Evolutionary conservation across 371 early-diverging fungal genomes (phyloP).

Genomic region (Choanephora cucurbitarum): DNA sequence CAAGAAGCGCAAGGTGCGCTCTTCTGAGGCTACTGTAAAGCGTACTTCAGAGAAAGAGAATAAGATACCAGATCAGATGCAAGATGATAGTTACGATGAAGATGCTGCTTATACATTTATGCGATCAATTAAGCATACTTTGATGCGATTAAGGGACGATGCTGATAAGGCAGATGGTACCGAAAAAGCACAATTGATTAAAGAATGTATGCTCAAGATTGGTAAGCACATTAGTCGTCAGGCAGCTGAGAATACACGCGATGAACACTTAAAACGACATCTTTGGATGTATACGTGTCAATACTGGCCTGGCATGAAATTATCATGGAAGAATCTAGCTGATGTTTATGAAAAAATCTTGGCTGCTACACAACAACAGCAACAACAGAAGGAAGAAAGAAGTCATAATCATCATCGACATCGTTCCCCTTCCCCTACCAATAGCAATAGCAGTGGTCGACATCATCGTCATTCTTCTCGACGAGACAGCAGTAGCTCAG

Average conservation of each 20-base stretch:
- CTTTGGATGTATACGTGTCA: slow-evolving; percentile 66
- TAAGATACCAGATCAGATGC: slow-evolving; percentile 2
- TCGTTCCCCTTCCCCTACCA: not conserved
- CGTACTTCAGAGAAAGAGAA: slow-evolving; percentile 20
- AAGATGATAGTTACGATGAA: slow-evolving; percentile 14
- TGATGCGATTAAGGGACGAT: slow-evolving; percentile 47
- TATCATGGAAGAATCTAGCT: slow-evolving; percentile 53
- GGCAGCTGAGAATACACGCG: slow-evolving; percentile 4
- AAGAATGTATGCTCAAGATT: slow-evolving; percentile 59
- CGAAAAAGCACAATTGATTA: slow-evolving; percentile 62
- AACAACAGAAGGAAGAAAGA: not conserved
- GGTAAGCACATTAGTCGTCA: slow-evolving; percentile 62
- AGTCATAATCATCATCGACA: not conserved
- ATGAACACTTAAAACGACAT: slow-evolving; percentile 29
- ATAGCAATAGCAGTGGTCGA: not conserved
- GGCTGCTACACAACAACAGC: slow-evolving; percentile 6
- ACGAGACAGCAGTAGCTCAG: not conserved
- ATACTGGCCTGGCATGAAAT: slow-evolving; percentile 60
- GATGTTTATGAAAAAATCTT: slow-evolving; percentile 56
- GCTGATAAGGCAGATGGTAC: slow-evolving; percentile 46
- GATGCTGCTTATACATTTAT: slow-evolving; percentile 18
- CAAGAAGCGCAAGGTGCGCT: not conserved
- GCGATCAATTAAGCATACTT: slow-evolving; percentile 18
- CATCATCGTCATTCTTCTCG: not conserved
- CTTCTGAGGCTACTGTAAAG: slow-evolving; percentile 7